A percentile compares a stretch with the other conserved stretches of the same genome.
Evolutionary conservation across 1,284 basidiomycete species (phyloP).

Genomic region (Termitomyces sp.): DNA sequence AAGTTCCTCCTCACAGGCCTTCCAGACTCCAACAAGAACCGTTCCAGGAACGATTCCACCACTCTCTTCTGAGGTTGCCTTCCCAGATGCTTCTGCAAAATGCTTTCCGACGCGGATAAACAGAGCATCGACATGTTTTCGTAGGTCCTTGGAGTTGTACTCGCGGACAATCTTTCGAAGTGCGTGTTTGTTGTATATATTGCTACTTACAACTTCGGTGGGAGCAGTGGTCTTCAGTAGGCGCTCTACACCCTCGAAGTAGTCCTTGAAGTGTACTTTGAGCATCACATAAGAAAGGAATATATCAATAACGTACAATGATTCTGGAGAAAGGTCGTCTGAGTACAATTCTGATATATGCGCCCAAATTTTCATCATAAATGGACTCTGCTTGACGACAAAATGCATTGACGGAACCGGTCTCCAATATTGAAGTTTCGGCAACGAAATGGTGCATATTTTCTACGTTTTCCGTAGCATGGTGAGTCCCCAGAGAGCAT

Average conservation of each 20-base stretch:
- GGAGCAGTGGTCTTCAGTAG: conserved; percentile 79
- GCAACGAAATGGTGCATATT: conserved; percentile 94
- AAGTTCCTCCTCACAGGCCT: conserved; percentile 80
- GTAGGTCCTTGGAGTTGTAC: conserved; percentile 82
- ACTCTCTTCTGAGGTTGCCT: conserved; percentile 52
- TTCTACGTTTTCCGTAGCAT: conserved; percentile 45
- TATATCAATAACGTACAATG: conserved; percentile 54
- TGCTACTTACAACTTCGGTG: conserved; percentile 74
- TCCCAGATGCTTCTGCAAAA: conserved; percentile 77
- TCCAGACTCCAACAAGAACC: conserved; percentile 83
- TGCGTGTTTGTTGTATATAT: conserved; percentile 71
- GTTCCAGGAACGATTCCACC: conserved; percentile 57
- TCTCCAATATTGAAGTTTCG: conserved; percentile 68
- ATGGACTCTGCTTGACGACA: conserved; percentile 73
- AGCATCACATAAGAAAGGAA: neutral
- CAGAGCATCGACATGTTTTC: conserved; percentile 81
- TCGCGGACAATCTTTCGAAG: conserved; percentile 88
- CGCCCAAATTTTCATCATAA: conserved; percentile 82
- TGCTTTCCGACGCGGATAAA: conserved; percentile 95
- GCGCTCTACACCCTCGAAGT: conserved; percentile 88
- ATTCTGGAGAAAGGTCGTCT: conserved; percentile 84
- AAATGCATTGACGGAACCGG: conserved; percentile 66
- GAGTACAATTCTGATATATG: conserved; percentile 86
- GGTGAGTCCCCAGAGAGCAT: neutral
- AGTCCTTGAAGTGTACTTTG: conserved; percentile 60